Evolutionary conservation across 1,139 yeast genomes (phyloP).

Genomic region (Protomyces inouyei): DNA sequence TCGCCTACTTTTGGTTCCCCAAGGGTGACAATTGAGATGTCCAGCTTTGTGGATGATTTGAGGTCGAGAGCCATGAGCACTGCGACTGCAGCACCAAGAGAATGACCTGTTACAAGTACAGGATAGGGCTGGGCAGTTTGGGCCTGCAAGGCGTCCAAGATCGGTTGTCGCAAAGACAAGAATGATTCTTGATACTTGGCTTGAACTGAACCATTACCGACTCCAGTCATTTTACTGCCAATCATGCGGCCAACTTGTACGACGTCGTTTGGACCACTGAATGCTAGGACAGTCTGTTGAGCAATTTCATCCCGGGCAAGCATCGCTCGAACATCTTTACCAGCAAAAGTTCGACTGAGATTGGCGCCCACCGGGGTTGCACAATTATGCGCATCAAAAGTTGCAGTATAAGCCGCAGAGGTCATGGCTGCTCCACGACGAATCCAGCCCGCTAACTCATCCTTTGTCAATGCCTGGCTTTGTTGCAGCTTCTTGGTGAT

Average conservation of each 20-base stretch:
- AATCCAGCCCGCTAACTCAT: conserved; percentile 8
- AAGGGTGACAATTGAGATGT: conserved; percentile 8
- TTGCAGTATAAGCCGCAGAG: conserved; percentile 10
- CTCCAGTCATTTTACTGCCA: background rate
- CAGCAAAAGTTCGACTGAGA: background rate
- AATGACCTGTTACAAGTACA: conserved; percentile 17
- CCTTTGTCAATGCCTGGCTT: background rate
- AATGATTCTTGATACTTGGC: conserved; percentile 1
- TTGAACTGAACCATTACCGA: conserved; percentile 5
- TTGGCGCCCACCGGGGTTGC: conserved; percentile 15
- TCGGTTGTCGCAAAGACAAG: background rate
- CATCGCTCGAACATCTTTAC: background rate
- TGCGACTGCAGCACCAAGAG: conserved; percentile 12
- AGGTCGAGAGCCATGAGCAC: conserved; percentile 16
- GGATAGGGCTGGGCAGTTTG: background rate
- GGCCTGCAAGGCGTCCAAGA: conserved; percentile 2
- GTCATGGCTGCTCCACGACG: conserved; percentile 12
- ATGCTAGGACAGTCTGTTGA: conserved; percentile 6
- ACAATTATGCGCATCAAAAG: conserved; percentile 2
- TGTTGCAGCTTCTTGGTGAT: background rate
- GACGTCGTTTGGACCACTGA: conserved; percentile 4
- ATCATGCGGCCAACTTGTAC: background rate
- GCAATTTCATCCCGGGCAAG: conserved; percentile 15
- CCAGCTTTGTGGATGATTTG: background rate
- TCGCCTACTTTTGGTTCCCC: conserved; percentile 9